A percentile compares a stretch with the other conserved stretches of the same genome.
Conservation (phyloP, 305 asterid genomes). For the Fraxinus nigra region DNA sequence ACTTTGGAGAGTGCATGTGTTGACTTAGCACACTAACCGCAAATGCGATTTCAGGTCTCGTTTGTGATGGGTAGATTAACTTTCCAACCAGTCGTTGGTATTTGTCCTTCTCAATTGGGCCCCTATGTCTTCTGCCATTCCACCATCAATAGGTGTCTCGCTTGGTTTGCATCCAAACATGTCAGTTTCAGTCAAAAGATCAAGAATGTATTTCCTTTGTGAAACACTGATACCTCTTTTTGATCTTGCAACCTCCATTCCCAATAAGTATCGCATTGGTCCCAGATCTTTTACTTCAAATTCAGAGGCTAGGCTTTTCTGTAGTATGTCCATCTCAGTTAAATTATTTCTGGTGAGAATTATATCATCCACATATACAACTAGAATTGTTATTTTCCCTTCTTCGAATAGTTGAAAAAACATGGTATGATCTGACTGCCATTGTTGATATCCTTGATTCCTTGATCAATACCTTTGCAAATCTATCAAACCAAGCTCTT, state of each 20-base stretch:
- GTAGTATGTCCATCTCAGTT: background rate
- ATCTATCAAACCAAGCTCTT: background rate
- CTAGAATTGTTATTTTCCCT: too few species aligned
- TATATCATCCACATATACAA: too few species aligned
- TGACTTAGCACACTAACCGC: background rate
- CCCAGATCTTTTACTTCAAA: background rate
- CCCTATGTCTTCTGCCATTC: too few species aligned
- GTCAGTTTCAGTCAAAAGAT: too few species aligned
- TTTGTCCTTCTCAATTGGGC: background rate
- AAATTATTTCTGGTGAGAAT: background rate
- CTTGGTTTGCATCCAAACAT: too few species aligned
- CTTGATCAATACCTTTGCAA: background rate
- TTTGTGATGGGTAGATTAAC: background rate
- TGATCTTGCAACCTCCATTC: too few species aligned
- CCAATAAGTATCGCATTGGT: too few species aligned
- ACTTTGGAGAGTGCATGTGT: background rate
- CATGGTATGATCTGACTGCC: background rate
- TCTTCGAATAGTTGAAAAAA: background rate
- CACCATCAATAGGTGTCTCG: too few species aligned
- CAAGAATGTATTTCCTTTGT: too few species aligned
- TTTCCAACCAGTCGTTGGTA: background rate
- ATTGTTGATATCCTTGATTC: background rate
- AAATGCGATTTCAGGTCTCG: background rate
- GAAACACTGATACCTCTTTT: too few species aligned
- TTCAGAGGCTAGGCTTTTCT: background rate